Percentiles rank a stretch among this genome's conserved stretches.
phyloP scores from a whole-genome alignment of 768 basidiomycete species.

The Boletus rubropictus region DNA sequence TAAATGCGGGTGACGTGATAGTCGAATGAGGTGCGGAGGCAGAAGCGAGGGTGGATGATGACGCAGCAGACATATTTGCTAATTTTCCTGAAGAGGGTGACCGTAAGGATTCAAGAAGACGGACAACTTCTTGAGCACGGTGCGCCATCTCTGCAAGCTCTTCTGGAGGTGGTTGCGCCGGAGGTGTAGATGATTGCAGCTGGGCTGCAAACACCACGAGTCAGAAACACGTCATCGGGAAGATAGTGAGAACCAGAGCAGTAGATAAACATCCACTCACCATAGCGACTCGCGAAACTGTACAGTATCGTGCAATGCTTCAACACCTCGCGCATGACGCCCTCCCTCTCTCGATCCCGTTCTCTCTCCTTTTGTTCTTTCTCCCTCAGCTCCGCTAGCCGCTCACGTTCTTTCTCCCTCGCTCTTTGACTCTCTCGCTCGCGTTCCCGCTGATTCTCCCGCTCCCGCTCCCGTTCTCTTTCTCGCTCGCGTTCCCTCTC shows the following conservation, averaged over 20 bases:
- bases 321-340: constrained; percentile 22
- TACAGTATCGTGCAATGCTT: constrained; percentile 57
- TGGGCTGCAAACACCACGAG: constrained; percentile 19
- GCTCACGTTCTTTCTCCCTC: constrained; percentile 21
- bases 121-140: constrained; percentile 60
- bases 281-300: constrained; percentile 61
- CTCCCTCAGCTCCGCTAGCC: constrained; percentile 17
- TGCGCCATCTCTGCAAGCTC: constrained; percentile 69
- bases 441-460: constrained; percentile 17
- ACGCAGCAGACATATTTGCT: constrained; percentile 8
- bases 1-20: constrained; percentile 18
- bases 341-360: constrained; percentile 18
- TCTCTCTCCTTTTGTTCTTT: constrained; percentile 24
- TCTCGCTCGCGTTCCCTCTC: constrained; percentile 20
- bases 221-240: constrained; percentile 1
- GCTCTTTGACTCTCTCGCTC: constrained; percentile 22
- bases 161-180: constrained; percentile 45
- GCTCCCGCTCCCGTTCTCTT: constrained; percentile 16
- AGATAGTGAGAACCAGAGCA: neutral
- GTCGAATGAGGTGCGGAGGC: constrained; percentile 14
- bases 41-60: constrained; percentile 11
- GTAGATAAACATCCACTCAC: constrained; percentile 33
- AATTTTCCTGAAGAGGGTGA: constrained; percentile 21
- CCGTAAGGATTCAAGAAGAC: constrained; percentile 47
- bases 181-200: constrained; percentile 40